Percentiles rank a stretch among this genome's conserved stretches.
Evolutionary conservation across 2,329 filamentous ascomycete species (phyloP).

Genomic region (Trichophyton equinum): DNA sequence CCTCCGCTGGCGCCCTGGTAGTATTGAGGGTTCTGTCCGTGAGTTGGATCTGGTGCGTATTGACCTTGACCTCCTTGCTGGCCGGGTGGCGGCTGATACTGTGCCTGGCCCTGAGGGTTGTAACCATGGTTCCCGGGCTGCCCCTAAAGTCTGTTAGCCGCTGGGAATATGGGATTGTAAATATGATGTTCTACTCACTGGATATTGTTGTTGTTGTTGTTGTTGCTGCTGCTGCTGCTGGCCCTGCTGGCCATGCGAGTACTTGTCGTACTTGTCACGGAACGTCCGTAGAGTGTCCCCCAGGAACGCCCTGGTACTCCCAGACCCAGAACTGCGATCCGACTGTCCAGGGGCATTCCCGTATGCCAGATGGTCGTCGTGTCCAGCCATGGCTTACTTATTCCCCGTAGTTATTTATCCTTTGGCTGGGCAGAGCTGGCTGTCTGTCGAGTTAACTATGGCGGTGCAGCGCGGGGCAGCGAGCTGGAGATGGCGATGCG

Average conservation of each 20-base stretch:
- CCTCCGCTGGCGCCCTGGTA: slow-evolving; percentile 13
- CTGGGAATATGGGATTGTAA: not conserved
- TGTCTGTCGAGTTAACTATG: not conserved
- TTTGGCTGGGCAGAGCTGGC: not conserved
- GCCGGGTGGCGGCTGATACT: slow-evolving; percentile 2
- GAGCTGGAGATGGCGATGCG: not conserved
- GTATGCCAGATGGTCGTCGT: slow-evolving; percentile 44
- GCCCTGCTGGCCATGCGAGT: slow-evolving; percentile 17
- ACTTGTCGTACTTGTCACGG: slow-evolving; percentile 30
- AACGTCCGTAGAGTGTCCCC: slow-evolving; percentile 41
- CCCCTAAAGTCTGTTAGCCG: slow-evolving; percentile 11
- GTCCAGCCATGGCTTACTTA: slow-evolving; percentile 23
- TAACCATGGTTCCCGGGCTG: slow-evolving; percentile 11
- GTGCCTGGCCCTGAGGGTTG: not conserved
- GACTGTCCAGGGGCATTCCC: slow-evolving; percentile 37
- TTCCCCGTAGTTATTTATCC: not conserved
- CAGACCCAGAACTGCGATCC: slow-evolving; percentile 23
- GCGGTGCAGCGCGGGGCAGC: not conserved
- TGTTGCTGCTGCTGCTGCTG: slow-evolving; percentile 3
- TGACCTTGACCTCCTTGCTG: slow-evolving; percentile 9
- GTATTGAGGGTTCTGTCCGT: slow-evolving; percentile 20
- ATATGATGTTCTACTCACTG: not conserved
- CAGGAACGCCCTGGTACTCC: slow-evolving; percentile 39
- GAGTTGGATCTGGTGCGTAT: slow-evolving; percentile 15
- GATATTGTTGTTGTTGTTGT: slow-evolving; percentile 13